These are phyloP conservation scores for Marchantia polymorpha DNA, from an alignment of 225 moss, liverwort and hornwort genomes.

Conservation along the genomic window DNA sequence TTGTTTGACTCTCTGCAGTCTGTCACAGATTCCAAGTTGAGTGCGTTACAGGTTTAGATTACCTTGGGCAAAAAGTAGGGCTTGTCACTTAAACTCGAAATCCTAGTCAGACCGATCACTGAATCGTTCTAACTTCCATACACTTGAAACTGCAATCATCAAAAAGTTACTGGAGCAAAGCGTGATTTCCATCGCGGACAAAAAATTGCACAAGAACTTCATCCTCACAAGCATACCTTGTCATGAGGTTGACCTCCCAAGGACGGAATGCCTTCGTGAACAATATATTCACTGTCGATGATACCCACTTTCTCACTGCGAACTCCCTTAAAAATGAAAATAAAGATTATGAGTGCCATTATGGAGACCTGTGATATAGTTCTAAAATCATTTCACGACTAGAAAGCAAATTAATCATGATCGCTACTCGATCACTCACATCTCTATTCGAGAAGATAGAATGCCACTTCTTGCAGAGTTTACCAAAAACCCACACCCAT, in stretches of 20 bases:
- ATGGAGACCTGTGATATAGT: background rate
- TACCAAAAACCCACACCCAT: background rate
- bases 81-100: background rate
- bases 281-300: conserved; percentile 66
- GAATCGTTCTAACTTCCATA: background rate
- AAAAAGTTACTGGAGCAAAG: background rate
- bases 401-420: background rate
- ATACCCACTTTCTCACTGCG: conserved; percentile 82
- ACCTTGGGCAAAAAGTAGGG: background rate
- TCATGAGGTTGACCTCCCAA: conserved; percentile 52
- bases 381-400: background rate
- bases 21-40: background rate
- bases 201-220: background rate
- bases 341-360: background rate
- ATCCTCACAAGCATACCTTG: conserved; percentile 29
- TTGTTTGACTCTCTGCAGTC: background rate
- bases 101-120: background rate
- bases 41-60: background rate
- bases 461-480: background rate
- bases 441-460: background rate
- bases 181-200: background rate
- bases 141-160: background rate
- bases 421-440: background rate
- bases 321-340: conserved; percentile 36
- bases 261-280: conserved; percentile 84